Conservation (phyloP, 352 stramenopile genomes). For the Pythium aquatile region DNA sequence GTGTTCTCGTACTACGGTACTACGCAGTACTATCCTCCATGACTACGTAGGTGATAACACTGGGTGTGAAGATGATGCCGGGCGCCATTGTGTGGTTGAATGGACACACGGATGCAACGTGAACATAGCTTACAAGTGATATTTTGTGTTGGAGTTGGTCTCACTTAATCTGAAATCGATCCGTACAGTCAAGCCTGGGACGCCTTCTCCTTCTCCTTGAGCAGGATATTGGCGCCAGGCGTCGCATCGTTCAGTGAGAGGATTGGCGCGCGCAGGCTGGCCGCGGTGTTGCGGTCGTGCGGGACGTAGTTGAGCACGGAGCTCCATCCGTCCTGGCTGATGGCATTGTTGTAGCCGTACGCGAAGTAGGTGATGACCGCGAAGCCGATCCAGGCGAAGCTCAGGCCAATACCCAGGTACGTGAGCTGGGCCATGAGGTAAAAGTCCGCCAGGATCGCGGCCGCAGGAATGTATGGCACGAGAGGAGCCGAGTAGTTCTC, state of each 20-base stretch:
- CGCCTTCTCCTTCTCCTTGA: slow-evolving; percentile 36
- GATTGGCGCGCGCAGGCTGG: slow-evolving; percentile 39
- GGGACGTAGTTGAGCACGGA: slow-evolving; percentile 50
- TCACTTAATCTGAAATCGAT: background rate
- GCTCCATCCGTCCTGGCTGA: slow-evolving; percentile 58
- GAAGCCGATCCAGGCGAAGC: slow-evolving; percentile 45
- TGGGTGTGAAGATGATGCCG: too few species aligned
- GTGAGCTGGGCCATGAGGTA: slow-evolving; percentile 63
- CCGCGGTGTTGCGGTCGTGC: slow-evolving; percentile 24
- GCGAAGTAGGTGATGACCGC: slow-evolving; percentile 71
- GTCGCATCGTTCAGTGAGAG: slow-evolving; percentile 50
- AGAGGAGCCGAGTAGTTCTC: slow-evolving; percentile 56
- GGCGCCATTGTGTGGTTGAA: too few species aligned
- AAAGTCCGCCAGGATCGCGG: slow-evolving; percentile 64
- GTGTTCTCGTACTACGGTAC: too few species aligned
- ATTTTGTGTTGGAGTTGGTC: background rate
- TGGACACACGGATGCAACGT: too few species aligned
- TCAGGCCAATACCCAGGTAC: slow-evolving; percentile 20
- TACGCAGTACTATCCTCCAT: too few species aligned
- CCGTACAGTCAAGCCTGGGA: slow-evolving; percentile 16
- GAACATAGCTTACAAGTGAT: background rate
- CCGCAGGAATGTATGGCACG: slow-evolving; percentile 59
- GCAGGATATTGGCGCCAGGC: slow-evolving; percentile 20
- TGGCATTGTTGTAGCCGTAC: slow-evolving; percentile 70
- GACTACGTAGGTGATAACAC: too few species aligned